These are phyloP conservation scores for Melampsora americana DNA, from an alignment of 1,284 basidiomycete genomes.

Conservation along the genomic window DNA sequence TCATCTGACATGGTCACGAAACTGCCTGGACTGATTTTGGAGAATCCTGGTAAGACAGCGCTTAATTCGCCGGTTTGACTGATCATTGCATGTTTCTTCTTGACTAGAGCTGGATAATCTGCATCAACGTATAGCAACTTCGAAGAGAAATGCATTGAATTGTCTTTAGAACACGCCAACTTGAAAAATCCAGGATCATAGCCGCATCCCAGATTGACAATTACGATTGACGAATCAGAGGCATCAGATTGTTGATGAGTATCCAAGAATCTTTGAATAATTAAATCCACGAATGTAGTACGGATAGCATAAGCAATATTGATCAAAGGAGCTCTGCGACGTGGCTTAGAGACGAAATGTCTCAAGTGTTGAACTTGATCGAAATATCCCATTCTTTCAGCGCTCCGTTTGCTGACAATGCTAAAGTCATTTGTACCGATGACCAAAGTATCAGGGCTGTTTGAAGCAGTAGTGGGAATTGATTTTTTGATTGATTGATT, in stretches of 20 bases:
- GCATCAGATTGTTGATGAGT: background rate
- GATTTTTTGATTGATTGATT: background rate
- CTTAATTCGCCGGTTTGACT: slow-evolving; percentile 24
- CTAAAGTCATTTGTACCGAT: slow-evolving; percentile 36
- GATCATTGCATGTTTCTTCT: slow-evolving; percentile 34
- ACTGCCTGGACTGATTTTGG: background rate
- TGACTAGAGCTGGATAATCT: slow-evolving; percentile 38
- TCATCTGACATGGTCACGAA: slow-evolving; percentile 4
- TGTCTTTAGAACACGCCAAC: background rate
- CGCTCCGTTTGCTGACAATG: slow-evolving; percentile 38
- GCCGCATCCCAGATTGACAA: slow-evolving; percentile 41
- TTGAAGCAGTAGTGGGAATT: background rate
- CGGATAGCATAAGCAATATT: slow-evolving; percentile 40
- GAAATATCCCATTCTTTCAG: slow-evolving; percentile 42
- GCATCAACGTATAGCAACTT: slow-evolving; percentile 28
- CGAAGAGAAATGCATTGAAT: background rate
- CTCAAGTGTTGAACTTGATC: slow-evolving; percentile 23
- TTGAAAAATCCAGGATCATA: slow-evolving; percentile 42
- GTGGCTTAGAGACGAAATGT: slow-evolving; percentile 24
- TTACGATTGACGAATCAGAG: background rate
- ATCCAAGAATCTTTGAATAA: slow-evolving; percentile 24
- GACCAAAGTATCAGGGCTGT: background rate
- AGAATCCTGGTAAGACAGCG: slow-evolving; percentile 8
- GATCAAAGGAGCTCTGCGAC: slow-evolving; percentile 30
- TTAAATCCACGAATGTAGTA: slow-evolving; percentile 23